Evolutionary conservation across 75 land plant genomes (phyloP).

Genomic region (Larix kaempferi): DNA sequence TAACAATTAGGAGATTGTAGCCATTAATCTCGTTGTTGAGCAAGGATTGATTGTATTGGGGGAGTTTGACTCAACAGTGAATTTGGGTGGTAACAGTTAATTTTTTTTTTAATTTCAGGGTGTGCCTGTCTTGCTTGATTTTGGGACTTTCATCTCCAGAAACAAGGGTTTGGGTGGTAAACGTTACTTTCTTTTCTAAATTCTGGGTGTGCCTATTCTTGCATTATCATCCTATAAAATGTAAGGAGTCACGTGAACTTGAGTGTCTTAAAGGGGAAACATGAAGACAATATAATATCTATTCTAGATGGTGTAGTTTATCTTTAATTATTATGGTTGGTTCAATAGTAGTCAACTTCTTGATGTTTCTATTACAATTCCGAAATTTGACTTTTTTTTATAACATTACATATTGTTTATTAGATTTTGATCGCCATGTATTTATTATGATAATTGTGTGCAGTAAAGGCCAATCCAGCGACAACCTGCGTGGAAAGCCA

Average conservation of each 20-base stretch:
- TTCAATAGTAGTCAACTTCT: neutral
- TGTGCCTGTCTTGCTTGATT: too few relatives aligned
- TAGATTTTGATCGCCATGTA: neutral
- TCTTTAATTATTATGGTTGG: neutral
- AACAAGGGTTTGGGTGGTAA: too few relatives aligned
- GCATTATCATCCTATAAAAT: too few relatives aligned
- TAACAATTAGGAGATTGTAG: too few relatives aligned
- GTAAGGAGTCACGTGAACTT: neutral
- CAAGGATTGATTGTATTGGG: too few relatives aligned
- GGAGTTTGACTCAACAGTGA: too few relatives aligned
- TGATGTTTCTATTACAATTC: neutral
- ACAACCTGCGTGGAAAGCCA: conserved; percentile 40
- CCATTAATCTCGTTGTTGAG: too few relatives aligned
- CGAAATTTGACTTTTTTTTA: neutral
- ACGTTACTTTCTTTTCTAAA: too few relatives aligned
- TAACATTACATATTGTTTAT: neutral
- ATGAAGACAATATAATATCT: neutral
- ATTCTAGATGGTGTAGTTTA: neutral
- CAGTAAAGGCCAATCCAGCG: conserved; percentile 39
- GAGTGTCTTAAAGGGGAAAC: neutral
- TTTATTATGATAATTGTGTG: neutral
- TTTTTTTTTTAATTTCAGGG: too few relatives aligned
- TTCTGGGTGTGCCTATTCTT: too few relatives aligned
- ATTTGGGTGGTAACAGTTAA: too few relatives aligned
- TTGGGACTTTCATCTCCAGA: too few relatives aligned